phyloP scores from a whole-genome alignment of 768 basidiomycete species.

The Tubosaeta sp. region DNA sequence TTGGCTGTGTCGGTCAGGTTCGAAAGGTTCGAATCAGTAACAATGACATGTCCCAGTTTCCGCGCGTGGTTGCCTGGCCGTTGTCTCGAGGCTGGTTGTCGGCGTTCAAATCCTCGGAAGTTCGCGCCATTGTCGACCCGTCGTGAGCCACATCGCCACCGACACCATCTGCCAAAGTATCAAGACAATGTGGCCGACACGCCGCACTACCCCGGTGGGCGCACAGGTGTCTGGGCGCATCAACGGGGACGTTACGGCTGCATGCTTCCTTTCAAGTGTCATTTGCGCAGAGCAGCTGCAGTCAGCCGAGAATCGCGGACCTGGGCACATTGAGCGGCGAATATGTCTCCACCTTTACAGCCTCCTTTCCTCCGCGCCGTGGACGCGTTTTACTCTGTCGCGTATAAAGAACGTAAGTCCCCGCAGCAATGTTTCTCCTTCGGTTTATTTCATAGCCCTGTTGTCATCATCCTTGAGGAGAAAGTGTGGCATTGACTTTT shows the following conservation, averaged over 20 bases:
- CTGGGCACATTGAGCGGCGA: slow-evolving; percentile 22
- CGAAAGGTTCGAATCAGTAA: slow-evolving; percentile 3
- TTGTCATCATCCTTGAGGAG: background rate
- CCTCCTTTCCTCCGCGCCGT: slow-evolving; percentile 20
- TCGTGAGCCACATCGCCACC: background rate
- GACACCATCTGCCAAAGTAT: background rate
- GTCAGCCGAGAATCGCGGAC: slow-evolving; percentile 23
- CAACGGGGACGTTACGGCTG: background rate
- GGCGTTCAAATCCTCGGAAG: background rate
- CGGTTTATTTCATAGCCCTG: slow-evolving; percentile 11
- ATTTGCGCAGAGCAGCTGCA: too few species aligned
- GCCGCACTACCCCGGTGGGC: background rate
- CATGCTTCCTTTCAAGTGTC: background rate
- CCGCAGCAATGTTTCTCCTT: slow-evolving; percentile 8
- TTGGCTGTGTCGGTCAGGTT: background rate
- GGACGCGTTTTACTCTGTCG: slow-evolving; percentile 12
- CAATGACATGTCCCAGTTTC: background rate
- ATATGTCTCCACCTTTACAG: slow-evolving; percentile 7
- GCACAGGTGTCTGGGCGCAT: background rate
- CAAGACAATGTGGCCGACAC: background rate
- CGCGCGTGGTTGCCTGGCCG: background rate
- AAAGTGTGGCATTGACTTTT: background rate
- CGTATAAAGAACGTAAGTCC: slow-evolving; percentile 24
- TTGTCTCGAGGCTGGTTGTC: background rate
- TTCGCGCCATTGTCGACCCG: background rate